phyloP scores from a whole-genome alignment of 2,329 filamentous ascomycete species.

The Ploettnerulaceae sp. region DNA sequence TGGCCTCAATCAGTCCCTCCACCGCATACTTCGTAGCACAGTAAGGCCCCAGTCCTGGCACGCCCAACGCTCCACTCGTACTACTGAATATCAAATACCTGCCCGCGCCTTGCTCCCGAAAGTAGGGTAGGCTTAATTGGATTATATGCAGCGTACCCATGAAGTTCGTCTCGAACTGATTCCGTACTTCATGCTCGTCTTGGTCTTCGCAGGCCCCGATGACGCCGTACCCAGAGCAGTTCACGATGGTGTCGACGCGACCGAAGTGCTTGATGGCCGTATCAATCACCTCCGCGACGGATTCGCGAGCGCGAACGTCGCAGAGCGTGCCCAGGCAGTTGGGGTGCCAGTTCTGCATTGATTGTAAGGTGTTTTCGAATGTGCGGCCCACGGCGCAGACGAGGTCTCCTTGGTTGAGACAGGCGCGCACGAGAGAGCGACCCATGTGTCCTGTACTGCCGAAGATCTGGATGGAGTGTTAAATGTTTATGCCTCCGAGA shows the following conservation, averaged over 20 bases:
- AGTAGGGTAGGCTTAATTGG: constrained; percentile 81
- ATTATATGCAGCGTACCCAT: constrained; percentile 94
- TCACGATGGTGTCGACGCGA: constrained; percentile 81
- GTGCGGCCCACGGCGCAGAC: constrained; percentile 83
- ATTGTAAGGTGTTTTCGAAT: constrained; percentile 67
- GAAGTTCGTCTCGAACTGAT: constrained; percentile 97
- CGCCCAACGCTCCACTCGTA: constrained; percentile 85
- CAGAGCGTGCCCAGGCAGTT: constrained; percentile 79
- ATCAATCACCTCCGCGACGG: constrained; percentile 67
- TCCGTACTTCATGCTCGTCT: constrained; percentile 88
- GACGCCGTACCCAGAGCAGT: constrained; percentile 92
- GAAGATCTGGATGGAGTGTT: constrained; percentile 59
- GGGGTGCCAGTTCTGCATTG: constrained; percentile 66
- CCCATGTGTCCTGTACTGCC: constrained; percentile 98
- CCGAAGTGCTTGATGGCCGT: constrained; percentile 70
- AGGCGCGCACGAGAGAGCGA: constrained; percentile 78
- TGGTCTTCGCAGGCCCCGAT: constrained; percentile 96
- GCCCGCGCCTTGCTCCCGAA: constrained; percentile 68
- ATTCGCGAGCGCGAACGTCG: constrained; percentile 79
- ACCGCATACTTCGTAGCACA: constrained; percentile 97
- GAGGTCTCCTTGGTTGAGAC: constrained; percentile 73
- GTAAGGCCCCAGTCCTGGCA: constrained; percentile 88
- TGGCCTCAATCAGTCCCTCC: constrained; percentile 90
- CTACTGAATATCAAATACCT: constrained; percentile 94
- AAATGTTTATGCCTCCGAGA: too few relatives aligned